Base-by-base conservation (phyloP, 2,329 filamentous ascomycete genomes). In the Apiospora kogelbergensis region DNA sequence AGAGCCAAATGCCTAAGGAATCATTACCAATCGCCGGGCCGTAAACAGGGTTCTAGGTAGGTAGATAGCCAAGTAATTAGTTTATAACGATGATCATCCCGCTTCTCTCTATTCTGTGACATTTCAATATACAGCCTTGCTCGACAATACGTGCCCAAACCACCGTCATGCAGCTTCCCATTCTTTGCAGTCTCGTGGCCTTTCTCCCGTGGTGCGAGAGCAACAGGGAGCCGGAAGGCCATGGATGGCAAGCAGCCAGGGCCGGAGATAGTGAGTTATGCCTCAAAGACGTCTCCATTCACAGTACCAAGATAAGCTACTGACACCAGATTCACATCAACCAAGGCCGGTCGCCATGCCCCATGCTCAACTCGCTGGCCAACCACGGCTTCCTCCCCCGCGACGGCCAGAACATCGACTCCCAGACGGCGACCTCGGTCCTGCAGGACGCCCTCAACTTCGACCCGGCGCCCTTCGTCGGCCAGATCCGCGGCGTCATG, bases 331-430 rank as follows among this genome's bases (percentile, higher is more conserved):
- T 26, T 42, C 9, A 22, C 63, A 41, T 30, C 60, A 42, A n/a
- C 17, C 15, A 6, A 70, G 68, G 66, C 37, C 64, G 69, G 13
- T 53, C 63, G 26, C 67, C 69, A 7, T 70, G 69, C n/a, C 69
- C 69, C 41, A 67, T 68, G n/a, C 30, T 70, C 7, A 70, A 70
- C 42, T 64, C 69, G 10, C 40, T 70, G 41, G 67, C 67, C 2
- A 70, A 70, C 67, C 69, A 70, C 40, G 69, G 67, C 20, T 68
- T 66, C 30, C 63, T 70, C 6, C 67, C 67, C 4, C 69, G 30
- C 42, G 65, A 67, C 24, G 68, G 68, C 20, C 48, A 15, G 20
- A 41, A 57, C 45, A 67, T 67, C 37, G 9, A 15, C 66, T n/a
- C 10, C 20, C 33, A 60, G 37, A 37, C 42, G 1, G 37, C 44